Evolutionary conservation across 1,139 yeast species (phyloP), one percentile per base, ranked within the genome.

Genomic region (Entelexis sorbosivorans): DNA sequence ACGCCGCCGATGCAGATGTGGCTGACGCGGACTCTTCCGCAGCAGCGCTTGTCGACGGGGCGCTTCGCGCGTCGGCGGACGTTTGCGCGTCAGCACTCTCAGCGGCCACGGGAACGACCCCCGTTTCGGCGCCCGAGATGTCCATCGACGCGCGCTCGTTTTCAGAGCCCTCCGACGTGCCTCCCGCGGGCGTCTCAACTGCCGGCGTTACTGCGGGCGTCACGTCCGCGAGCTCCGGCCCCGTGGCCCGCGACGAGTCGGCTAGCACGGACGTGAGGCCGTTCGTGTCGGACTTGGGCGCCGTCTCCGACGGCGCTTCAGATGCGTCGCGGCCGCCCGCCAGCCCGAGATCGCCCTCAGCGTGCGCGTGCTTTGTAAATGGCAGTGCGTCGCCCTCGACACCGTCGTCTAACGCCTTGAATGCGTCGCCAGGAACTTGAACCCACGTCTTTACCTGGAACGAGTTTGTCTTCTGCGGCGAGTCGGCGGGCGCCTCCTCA

Each of bases 381-480:
- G 69, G 53, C 43, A 71, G 68, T 28, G 69, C 55, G 22, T 63
- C 58, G 53, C 73, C 77, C 28, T 69, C 72, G 16, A 68, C 72
- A 28, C 76, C 69, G 52, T 71, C 73, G 31, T 60, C 62, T 1
- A 62, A 51, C 0, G 65, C 63, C 9, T 44, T 58, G 48, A 60
- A 63, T 2, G 60, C 61, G n/a, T 64, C 67, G 26, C 53, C 58
- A 11, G 59, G 50, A 11, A 66, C 56, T 34, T 49, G 47, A 0
- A 71, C 64, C 79, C 79, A 75, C 26, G 73, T 67, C 59, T 70
- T 73, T 16, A 74, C 69, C 45, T 62, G 62, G 58, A 73, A 73
- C 1, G 33, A 47, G 47, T 46, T 49, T 8, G 66, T 22, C 61
- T 47, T 34, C 34, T 52, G 57, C 20, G 66, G 5, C 64, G 68